phyloP scores from a whole-genome alignment of 495 filamentous ascomycete species.

The Friedmanniomyces simplex region DNA sequence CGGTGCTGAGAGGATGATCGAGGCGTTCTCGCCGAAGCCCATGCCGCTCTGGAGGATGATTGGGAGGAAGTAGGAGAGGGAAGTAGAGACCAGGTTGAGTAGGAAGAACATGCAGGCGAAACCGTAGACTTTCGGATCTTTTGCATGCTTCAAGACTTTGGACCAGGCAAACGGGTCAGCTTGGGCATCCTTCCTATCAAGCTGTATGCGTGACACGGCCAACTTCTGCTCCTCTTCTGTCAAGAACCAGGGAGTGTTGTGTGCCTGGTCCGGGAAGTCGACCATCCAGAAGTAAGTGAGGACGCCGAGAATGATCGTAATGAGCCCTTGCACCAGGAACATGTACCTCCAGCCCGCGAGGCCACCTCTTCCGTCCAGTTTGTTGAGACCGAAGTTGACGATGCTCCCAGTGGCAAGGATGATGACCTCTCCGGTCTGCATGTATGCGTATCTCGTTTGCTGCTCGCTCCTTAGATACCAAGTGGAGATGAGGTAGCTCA shows the following conservation, averaged over 20 bases:
- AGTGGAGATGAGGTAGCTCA: slow-evolving; percentile 59
- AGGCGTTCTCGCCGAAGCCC: slow-evolving; percentile 54
- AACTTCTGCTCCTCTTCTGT: slow-evolving; percentile 37
- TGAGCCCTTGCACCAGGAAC: slow-evolving; percentile 52
- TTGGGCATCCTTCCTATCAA: slow-evolving; percentile 49
- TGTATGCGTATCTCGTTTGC: slow-evolving; percentile 63
- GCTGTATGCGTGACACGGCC: slow-evolving; percentile 28
- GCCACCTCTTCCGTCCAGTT: slow-evolving; percentile 47
- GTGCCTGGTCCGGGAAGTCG: slow-evolving; percentile 63
- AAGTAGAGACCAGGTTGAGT: slow-evolving; percentile 59
- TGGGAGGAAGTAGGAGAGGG: slow-evolving; percentile 54
- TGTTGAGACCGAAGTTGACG: slow-evolving; percentile 62
- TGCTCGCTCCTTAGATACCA: slow-evolving; percentile 67
- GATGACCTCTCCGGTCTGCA: slow-evolving; percentile 59
- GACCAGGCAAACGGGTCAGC: slow-evolving; percentile 50
- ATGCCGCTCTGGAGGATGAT: slow-evolving; percentile 63
- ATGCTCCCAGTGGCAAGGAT: slow-evolving; percentile 61
- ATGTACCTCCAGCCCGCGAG: slow-evolving; percentile 54
- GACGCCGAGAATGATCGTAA: slow-evolving; percentile 56
- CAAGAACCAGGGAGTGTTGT: slow-evolving; percentile 53
- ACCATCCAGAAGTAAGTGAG: slow-evolving; percentile 69
- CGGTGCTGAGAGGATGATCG: slow-evolving; percentile 63
- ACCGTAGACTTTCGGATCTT: slow-evolving; percentile 61
- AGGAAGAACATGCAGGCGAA: slow-evolving; percentile 66
- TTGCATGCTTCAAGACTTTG: slow-evolving; percentile 50